These are phyloP conservation scores for Globisporangium iwayamae DNA, from an alignment of 352 stramenopile species.

Conservation along the genomic window DNA sequence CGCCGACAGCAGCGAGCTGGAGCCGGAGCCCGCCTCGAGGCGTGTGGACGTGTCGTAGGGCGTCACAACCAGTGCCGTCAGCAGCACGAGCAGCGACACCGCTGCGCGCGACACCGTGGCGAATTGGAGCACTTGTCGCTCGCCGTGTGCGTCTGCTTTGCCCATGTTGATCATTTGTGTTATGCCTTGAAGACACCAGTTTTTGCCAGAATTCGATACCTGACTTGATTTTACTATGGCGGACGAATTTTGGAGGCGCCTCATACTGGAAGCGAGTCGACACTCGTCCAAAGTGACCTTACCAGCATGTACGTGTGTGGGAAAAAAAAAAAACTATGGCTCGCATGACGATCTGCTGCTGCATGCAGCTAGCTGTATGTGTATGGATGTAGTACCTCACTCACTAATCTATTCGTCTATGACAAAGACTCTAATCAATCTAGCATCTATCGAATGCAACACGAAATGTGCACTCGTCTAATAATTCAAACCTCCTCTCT, in stretches of 20 bases:
- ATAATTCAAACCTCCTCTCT: neutral
- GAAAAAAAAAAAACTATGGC: too few species aligned
- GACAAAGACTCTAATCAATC: slow-evolving; percentile 1
- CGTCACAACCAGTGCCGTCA: slow-evolving; percentile 42
- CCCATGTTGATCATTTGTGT: slow-evolving; percentile 2
- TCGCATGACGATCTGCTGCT: neutral
- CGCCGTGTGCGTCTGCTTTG: neutral
- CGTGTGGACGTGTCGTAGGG: slow-evolving; percentile 73
- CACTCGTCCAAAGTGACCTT: neutral
- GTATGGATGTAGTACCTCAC: neutral
- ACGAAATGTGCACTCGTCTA: neutral
- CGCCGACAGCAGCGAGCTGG: slow-evolving; percentile 25
- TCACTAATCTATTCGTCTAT: neutral
- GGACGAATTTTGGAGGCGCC: neutral
- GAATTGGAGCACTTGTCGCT: slow-evolving; percentile 40
- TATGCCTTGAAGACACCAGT: neutral
- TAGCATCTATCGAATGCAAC: slow-evolving; percentile 6
- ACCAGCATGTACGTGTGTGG: neutral
- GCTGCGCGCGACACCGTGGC: slow-evolving; percentile 41
- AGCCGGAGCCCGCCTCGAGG: slow-evolving; percentile 15
- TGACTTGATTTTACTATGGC: neutral
- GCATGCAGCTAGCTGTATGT: neutral
- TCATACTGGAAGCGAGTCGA: neutral
- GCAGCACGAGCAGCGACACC: slow-evolving; percentile 42
- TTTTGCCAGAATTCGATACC: neutral